phyloP scores from a whole-genome alignment of 805 yeast genomes.

The Pichia ethanolica region DNA sequence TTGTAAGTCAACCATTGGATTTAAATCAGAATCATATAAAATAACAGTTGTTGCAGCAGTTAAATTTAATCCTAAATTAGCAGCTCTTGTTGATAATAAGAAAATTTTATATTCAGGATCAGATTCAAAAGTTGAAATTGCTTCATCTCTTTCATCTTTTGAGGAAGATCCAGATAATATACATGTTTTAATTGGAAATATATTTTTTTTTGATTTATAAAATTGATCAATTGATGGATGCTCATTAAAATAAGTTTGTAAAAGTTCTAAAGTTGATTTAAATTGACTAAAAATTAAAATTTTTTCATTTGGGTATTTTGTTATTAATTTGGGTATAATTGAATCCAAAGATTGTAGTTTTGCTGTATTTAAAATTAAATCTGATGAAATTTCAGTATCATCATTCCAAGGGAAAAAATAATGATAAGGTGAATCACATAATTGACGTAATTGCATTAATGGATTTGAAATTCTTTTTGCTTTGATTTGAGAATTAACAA shows the following conservation, averaged over 20 bases:
- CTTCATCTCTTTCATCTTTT: constrained; percentile 57
- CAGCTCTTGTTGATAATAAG: constrained; percentile 84
- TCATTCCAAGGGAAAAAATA: constrained; percentile 73
- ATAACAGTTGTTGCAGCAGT: constrained; percentile 86
- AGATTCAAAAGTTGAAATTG: constrained; percentile 47
- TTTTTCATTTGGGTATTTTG: constrained; percentile 29
- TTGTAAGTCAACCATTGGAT: constrained; percentile 93
- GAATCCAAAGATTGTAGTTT: constrained; percentile 67
- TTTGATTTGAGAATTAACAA: constrained; percentile 35
- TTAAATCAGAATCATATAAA: constrained; percentile 91
- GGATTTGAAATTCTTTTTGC: constrained; percentile 54
- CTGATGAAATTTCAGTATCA: constrained; percentile 26
- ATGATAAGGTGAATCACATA: constrained; percentile 80
- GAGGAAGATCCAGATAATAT: constrained; percentile 58
- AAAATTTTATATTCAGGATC: constrained; percentile 42
- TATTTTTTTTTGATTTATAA: constrained; percentile 32
- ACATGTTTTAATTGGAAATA: constrained; percentile 9
- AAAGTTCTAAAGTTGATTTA: constrained; percentile 75
- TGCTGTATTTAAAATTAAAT: constrained; percentile 52
- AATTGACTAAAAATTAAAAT: constrained; percentile 84
- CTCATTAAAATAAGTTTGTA: constrained; percentile 62
- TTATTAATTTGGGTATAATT: constrained; percentile 44
- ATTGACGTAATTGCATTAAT: constrained; percentile 77
- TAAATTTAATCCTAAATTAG: constrained; percentile 87
- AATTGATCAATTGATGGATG: constrained; percentile 9